A percentile compares a stretch with the other conserved stretches of the same genome.
Conservation (phyloP, 768 basidiomycete genomes). For the Boletus sensibilis region DNA sequence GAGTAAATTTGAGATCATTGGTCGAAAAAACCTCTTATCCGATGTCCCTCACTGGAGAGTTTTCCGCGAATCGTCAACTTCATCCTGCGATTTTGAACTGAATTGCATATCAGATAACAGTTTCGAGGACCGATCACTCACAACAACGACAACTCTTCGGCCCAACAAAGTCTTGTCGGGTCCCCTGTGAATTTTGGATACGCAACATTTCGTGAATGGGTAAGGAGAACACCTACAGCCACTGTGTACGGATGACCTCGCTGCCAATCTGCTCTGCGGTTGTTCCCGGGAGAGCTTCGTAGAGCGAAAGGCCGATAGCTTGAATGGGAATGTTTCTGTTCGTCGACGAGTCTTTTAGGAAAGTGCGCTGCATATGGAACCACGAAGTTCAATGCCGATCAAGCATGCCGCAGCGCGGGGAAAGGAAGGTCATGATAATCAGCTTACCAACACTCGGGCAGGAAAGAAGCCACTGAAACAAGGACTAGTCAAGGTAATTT, state of each 20-base stretch:
- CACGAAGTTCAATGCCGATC: not conserved
- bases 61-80: conserved; percentile 86
- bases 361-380: conserved; percentile 61
- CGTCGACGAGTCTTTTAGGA: conserved; percentile 66
- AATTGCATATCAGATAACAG: conserved; percentile 14
- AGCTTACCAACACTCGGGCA: conserved; percentile 77
- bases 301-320: conserved; percentile 94
- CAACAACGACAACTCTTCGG: conserved; percentile 77
- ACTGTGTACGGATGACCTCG: conserved; percentile 93
- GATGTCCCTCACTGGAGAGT: conserved; percentile 70
- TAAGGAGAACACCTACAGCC: conserved; percentile 63
- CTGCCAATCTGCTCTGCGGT: conserved; percentile 71
- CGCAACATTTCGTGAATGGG: not conserved
- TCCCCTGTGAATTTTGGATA: conserved; percentile 42
- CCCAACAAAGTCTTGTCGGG: conserved; percentile 76
- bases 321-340: conserved; percentile 88
- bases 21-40: not conserved
- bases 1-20: conserved; percentile 1
- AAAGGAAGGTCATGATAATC: not conserved
- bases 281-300: conserved; percentile 82
- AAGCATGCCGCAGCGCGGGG: not conserved
- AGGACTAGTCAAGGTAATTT: conserved; percentile 15
- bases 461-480: conserved; percentile 85
- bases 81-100: conserved; percentile 52
- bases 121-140: conserved; percentile 37